A percentile compares a stretch with the other conserved stretches of the same genome.
Evolutionary conservation across 306 rosid species (phyloP).

Genomic region (Citrullus colocynthis): DNA sequence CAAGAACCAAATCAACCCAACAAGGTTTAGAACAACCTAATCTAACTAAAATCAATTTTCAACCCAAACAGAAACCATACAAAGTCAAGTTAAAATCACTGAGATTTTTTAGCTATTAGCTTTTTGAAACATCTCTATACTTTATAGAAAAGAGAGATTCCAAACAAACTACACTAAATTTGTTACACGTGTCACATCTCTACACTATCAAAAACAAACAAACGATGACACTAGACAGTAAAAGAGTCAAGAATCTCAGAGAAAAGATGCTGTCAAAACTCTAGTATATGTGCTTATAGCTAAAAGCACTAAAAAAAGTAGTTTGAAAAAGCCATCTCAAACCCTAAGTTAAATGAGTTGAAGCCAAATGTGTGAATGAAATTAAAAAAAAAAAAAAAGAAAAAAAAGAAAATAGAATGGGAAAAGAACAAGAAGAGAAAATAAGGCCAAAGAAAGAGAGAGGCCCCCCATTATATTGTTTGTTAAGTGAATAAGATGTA

Average conservation of each 20-base stretch:
- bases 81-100: neutral
- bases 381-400: neutral
- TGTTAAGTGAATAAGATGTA: neutral
- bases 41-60: neutral
- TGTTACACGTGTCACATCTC: neutral
- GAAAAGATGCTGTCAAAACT: too few species aligned
- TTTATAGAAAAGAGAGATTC: neutral
- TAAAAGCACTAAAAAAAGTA: too few species aligned
- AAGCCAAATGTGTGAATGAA: neutral
- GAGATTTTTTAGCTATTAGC: neutral
- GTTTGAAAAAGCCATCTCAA: neutral
- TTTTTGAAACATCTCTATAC: neutral
- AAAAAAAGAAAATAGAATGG: neutral
- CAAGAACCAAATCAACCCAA: neutral
- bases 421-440: neutral
- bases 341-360: neutral
- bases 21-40: too few species aligned
- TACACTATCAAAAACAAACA: neutral
- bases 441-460: neutral
- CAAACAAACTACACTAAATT: neutral
- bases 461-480: neutral
- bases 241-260: too few species aligned
- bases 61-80: neutral
- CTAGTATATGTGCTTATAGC: too few species aligned
- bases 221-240: neutral